Conservation (phyloP, 179 eudicot species). For the Beta lomatogona region DNA sequence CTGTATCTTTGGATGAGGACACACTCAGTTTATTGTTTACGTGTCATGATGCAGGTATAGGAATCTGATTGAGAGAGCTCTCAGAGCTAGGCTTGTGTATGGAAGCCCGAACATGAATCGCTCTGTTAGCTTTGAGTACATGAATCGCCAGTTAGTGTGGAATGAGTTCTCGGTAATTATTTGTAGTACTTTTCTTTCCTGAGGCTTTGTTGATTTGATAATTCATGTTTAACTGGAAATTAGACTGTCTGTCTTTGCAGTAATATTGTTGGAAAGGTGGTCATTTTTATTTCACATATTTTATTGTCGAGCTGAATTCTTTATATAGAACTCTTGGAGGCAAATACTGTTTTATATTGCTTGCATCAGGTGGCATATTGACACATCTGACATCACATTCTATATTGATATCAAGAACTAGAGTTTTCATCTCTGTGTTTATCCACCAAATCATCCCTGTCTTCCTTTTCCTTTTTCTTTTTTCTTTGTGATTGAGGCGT, state of each 20-base stretch:
- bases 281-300: background rate
- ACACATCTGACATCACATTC: background rate
- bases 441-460: no score
- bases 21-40: background rate
- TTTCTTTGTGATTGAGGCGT: background rate
- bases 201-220: conserved; percentile 17
- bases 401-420: background rate
- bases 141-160: conserved; percentile 99
- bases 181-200: background rate
- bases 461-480: background rate
- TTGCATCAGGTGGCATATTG: conserved; percentile 1
- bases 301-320: background rate
- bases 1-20: background rate
- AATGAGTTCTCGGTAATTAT: conserved; percentile 90
- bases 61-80: conserved; percentile 84
- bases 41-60: conserved; percentile 63
- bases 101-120: conserved; percentile 97
- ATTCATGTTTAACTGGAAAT: background rate
- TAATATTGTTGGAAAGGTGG: conserved; percentile 1
- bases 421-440: background rate
- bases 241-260: background rate
- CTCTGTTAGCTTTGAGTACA: conserved; percentile 97
- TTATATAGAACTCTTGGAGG: background rate
- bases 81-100: conserved; percentile 92
- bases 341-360: background rate